phyloP scores from a whole-genome alignment of 805 yeast genomes.

The Spathaspora passalidarum region DNA sequence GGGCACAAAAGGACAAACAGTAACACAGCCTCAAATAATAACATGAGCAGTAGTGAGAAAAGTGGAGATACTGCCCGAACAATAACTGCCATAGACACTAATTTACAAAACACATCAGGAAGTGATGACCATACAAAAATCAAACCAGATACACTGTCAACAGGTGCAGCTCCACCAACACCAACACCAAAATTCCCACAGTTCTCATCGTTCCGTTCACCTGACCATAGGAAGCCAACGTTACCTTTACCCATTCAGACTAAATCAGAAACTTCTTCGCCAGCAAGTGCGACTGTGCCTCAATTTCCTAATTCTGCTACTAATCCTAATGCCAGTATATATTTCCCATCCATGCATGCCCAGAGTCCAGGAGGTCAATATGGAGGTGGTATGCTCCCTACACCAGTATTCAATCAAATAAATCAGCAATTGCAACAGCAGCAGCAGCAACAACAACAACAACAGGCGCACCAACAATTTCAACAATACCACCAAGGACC shows the following conservation, averaged over 20 bases:
- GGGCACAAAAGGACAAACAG: conserved; percentile 1
- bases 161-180: conserved; percentile 6
- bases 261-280: conserved; percentile 41
- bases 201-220: conserved; percentile 25
- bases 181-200: conserved; percentile 10
- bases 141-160: conserved; percentile 3
- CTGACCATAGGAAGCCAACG: conserved; percentile 28
- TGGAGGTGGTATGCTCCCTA: conserved; percentile 19
- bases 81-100: conserved; percentile 39
- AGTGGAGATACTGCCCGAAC: conserved; percentile 41
- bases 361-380: conserved; percentile 3
- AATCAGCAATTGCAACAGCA: conserved; percentile 10
- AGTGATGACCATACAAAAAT: not conserved
- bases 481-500: conserved; percentile 17
- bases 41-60: conserved; percentile 7
- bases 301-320: conserved; percentile 21
- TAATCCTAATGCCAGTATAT: not conserved
- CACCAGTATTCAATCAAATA: conserved; percentile 34
- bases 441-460: conserved; percentile 18
- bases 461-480: conserved; percentile 8
- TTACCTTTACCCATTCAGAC: conserved; percentile 30
- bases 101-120: conserved; percentile 1
- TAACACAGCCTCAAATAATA: not conserved
- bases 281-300: conserved; percentile 39
- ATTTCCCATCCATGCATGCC: conserved; percentile 14